These are phyloP conservation scores for Conticribra guillardii DNA, from an alignment of 108 stramenopile genomes.

Conservation along the genomic window DNA sequence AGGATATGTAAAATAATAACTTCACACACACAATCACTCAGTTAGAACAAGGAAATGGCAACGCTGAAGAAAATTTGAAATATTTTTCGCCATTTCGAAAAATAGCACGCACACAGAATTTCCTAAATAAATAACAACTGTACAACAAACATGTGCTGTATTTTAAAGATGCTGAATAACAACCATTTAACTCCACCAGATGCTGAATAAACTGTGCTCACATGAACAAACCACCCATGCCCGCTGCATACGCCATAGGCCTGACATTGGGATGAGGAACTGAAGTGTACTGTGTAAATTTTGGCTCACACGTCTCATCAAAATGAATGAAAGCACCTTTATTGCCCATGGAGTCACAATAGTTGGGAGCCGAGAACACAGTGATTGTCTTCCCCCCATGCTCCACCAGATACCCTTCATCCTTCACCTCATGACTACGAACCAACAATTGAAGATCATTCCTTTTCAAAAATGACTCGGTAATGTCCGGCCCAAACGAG, in stretches of 20 bases:
- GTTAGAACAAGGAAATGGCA: no score
- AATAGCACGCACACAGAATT: no score
- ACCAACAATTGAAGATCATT: slow-evolving; percentile 90
- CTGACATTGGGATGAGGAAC: slow-evolving; percentile 95
- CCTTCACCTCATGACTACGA: slow-evolving; percentile 96
- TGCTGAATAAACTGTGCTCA: slow-evolving; percentile 19
- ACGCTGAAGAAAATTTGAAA: no score
- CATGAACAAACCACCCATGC: slow-evolving; percentile 84
- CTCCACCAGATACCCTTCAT: slow-evolving; percentile 98
- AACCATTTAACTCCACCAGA: no score
- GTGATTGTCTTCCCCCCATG: slow-evolving; percentile 99
- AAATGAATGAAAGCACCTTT: slow-evolving; percentile 98
- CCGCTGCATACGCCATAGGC: slow-evolving; percentile 98
- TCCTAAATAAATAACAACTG: no score
- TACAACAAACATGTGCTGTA: no score
- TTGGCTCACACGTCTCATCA: slow-evolving; percentile 76
- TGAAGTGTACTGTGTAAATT: slow-evolving; percentile 88
- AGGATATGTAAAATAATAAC: no score
- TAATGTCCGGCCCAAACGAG: slow-evolving; percentile 97
- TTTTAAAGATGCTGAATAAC: no score
- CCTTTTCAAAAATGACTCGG: slow-evolving; percentile 79
- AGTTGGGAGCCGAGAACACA: slow-evolving; percentile 98
- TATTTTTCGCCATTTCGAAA: no score
- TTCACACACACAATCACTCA: no score
- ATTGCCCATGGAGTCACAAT: slow-evolving; percentile 99